Base-by-base conservation (phyloP, 768 basidiomycete genomes). In the Russula sp. region DNA sequence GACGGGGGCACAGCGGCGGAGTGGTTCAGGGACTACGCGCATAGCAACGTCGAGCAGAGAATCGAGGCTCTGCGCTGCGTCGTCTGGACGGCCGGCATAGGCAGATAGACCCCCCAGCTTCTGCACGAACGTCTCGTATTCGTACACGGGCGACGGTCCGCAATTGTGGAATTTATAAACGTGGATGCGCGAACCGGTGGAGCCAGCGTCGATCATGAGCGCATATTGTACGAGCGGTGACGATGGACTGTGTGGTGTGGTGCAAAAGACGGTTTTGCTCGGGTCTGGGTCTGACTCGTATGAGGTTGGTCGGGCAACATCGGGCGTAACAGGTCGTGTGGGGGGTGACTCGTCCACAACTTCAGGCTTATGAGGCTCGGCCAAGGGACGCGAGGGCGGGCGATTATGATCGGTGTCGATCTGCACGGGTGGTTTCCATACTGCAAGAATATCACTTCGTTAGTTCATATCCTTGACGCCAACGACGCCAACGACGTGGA, bases 131-230 rank as follows among this genome's bases (percentile, higher is more conserved):
- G 90, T 89, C 73, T 99, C 97, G 78, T 94, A 94, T 73, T 98
- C 96, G 75, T 90, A 91, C 24, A 79, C 72, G 1, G 94, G 86
- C 0, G 89, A 84, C 0, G 87, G 74, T 0, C 80, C 79, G 78
- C 94, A 94, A 79, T 94, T 87, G 81, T 96, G 82, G 84, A 98
- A 98, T 73, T 97, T 98, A 87, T 98, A 99, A 36, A 98, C 83
- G 80, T 99, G 97, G 71, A 98, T 94, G 20, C 97, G 85, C 0
- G 95, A 97, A 22, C 96, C 97, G 0, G 94, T 97, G 20, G 95
- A 98, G 26, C 97, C 97, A 0, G 97, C 96, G 75, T 99, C 97
- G 77, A 98, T 91, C 87, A 98, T 97, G 71, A 98, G 83, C 0
- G 93, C 94, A 75, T 91, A 99, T 73, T 94, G 92, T 14, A 96